Conservation (phyloP, 257 asterid genomes). For the Nicotiana undulata region DNA sequence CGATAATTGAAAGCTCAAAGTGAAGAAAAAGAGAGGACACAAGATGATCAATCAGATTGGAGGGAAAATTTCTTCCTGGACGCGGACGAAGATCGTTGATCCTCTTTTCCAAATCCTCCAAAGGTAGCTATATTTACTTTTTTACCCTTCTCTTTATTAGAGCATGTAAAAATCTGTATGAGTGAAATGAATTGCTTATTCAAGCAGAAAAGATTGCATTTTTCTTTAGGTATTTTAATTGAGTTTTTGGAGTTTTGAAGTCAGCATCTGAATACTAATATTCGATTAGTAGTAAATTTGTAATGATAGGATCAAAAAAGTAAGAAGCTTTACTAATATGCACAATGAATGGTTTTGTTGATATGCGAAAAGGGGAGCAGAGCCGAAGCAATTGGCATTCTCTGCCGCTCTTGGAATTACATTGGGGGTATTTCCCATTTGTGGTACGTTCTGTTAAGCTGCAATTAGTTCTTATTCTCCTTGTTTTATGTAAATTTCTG, state of each 20-base stretch:
- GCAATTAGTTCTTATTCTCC: background rate
- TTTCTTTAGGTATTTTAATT: background rate
- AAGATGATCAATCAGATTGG: constrained; percentile 31
- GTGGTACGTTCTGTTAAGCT: constrained; percentile 39
- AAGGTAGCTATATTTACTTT: constrained; percentile 25
- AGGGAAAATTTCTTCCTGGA: constrained; percentile 47
- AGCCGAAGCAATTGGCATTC: constrained; percentile 84
- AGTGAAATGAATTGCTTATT: background rate
- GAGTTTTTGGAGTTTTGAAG: background rate
- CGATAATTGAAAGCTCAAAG: background rate
- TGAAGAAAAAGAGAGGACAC: background rate
- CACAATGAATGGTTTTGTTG: background rate
- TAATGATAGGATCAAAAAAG: background rate
- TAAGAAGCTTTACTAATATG: background rate
- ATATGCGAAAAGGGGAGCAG: constrained; percentile 61
- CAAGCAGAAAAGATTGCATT: background rate
- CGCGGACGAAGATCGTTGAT: constrained; percentile 45
- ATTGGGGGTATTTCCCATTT: constrained; percentile 80
- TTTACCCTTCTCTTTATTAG: background rate
- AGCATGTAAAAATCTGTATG: background rate
- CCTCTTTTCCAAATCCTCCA: constrained; percentile 81
- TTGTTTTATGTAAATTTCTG: background rate
- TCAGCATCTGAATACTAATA: background rate
- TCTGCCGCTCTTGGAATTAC: constrained; percentile 82
- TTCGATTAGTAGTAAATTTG: background rate